Conservation (phyloP, 257 asterid genomes). For the Nicotiana noctiflora region DNA sequence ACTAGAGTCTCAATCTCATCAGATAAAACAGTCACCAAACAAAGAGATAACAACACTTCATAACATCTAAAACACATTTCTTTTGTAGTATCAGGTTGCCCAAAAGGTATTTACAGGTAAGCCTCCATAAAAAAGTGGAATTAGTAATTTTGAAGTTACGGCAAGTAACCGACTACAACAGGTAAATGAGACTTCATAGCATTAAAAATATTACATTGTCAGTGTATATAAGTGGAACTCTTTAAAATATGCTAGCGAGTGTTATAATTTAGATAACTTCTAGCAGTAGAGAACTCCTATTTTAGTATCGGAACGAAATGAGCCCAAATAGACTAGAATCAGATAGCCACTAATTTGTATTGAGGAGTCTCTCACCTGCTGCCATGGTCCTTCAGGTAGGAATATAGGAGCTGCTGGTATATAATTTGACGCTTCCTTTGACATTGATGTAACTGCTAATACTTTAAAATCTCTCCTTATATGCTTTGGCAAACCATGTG, state of each 20-base stretch:
- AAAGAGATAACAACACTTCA: not conserved
- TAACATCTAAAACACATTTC: not conserved
- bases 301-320: not conserved
- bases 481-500: slow-evolving; percentile 9
- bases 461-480: slow-evolving; percentile 29
- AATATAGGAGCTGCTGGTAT: slow-evolving; percentile 90
- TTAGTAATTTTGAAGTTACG: no score
- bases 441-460: slow-evolving; percentile 35
- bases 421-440: slow-evolving; percentile 43
- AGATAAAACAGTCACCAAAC: not conserved
- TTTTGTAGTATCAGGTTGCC: no score
- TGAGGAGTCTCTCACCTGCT: slow-evolving; percentile 39
- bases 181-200: no score
- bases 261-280: not conserved
- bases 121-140: no score
- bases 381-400: slow-evolving; percentile 86
- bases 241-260: not conserved
- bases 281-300: not conserved
- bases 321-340: not conserved
- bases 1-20: not conserved
- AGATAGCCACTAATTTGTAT: not conserved
- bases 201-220: no score
- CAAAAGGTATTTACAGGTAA: no score
- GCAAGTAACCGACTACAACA: no score
- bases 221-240: no score